Evolutionary conservation across 345 rosid species (phyloP), one percentile per base, ranked within the genome.

Genomic region (Ceriops zippeliana): DNA sequence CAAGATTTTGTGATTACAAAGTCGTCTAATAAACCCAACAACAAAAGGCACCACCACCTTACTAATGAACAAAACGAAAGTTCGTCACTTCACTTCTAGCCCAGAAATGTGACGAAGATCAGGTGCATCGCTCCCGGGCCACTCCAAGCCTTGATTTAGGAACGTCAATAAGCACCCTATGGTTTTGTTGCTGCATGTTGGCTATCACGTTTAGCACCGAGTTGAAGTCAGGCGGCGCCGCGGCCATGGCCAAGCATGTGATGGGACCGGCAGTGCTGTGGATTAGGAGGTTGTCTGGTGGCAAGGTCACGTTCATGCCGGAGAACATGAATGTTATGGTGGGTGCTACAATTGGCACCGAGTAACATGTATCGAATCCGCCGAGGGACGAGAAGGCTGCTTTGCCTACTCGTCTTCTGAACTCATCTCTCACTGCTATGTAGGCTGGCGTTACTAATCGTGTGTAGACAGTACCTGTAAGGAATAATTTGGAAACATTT

Each of bases 101-200:
- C 30, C 24, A 24, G 31, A 56, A 10, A 24, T 4, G 59, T 56
- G 21, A 56, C 26, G 24, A 31, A 49, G 53, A 28, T 68, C 64
- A 93, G 75, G 89, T 78, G 82, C 98, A 93, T 22, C 21, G 78
- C 80, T 93, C 98, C 54, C 93, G 93, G 2, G 97, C 79, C 42
- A 90, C 89, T 2, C 99, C 99, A 4, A 95, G 78, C 89, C 96
- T 87, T 20, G 93, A 86, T 49, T 88, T 90, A 66, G 96, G 87
- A 49, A 85, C 83, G 56, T 95, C 99, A 52, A 86, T 80, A 24
- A 95, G 88, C 16, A 90, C 63, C 72, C 99, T 83, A 37, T 91
- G 98, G 78, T 95, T 95, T 80, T 91, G 99, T 54, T 91, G 99
- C 87, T 95, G 98, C 98, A 95, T 90, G 70, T 81, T 91, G 62